These are phyloP conservation scores for Nitzschia inconspicua DNA, from an alignment of 108 stramenopile genomes.

Conservation along the genomic window DNA sequence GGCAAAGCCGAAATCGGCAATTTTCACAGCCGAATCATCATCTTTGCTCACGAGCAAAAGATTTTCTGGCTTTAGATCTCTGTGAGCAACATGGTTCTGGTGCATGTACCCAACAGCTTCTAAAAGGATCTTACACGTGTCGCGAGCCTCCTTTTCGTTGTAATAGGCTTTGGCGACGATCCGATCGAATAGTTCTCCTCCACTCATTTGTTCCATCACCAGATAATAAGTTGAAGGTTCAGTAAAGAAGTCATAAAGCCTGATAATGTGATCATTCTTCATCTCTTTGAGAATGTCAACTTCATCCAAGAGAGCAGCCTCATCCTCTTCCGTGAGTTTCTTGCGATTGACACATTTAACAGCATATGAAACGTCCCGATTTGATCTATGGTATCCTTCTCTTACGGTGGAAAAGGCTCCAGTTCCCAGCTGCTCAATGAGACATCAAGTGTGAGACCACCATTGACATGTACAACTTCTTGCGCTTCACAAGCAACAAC, in stretches of 20 bases:
- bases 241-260: constrained; percentile 88
- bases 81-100: constrained; percentile 42
- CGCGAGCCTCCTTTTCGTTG: constrained; percentile 91
- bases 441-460: too few species aligned
- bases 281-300: constrained; percentile 76
- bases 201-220: constrained; percentile 87
- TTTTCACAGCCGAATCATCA: constrained; percentile 91
- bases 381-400: constrained; percentile 53
- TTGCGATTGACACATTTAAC: constrained; percentile 76
- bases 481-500: too few species aligned
- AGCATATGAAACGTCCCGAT: constrained; percentile 44
- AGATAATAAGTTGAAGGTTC: constrained; percentile 80
- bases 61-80: constrained; percentile 81
- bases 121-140: constrained; percentile 69
- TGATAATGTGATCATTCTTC: constrained; percentile 82
- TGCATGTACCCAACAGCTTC: constrained; percentile 86
- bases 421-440: constrained; percentile 57
- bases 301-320: constrained; percentile 78
- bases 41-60: constrained; percentile 71
- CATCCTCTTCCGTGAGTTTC: constrained; percentile 75
- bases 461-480: too few species aligned
- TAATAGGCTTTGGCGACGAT: constrained; percentile 91
- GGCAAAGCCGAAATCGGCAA: constrained; percentile 98
- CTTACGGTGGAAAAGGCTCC: constrained; percentile 85
- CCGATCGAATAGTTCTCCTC: constrained; percentile 97